phyloP scores from a whole-genome alignment of 257 asterid genomes.

The Coffea canephora region DNA sequence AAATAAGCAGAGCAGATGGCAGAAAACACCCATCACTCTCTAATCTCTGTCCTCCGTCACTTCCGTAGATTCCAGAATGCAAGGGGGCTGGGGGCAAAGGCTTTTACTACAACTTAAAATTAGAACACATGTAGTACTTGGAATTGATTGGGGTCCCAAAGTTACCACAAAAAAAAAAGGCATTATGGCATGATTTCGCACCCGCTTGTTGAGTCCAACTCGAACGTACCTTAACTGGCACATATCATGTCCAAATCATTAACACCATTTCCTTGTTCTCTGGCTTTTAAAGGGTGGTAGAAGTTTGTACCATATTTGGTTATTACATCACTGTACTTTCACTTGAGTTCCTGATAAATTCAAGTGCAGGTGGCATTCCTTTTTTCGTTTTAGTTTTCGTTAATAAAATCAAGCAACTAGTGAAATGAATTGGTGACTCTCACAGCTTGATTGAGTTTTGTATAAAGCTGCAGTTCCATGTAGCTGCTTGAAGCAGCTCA shows the following conservation, averaged over 20 bases:
- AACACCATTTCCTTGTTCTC: not conserved
- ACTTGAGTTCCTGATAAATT: not conserved
- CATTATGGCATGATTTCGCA: not conserved
- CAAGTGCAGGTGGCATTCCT: not conserved
- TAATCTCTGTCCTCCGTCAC: not conserved
- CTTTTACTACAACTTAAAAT: not conserved
- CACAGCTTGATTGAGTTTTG: too few species aligned
- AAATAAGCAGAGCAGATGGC: not conserved
- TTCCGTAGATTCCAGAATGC: not conserved
- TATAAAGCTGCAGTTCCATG: too few species aligned
- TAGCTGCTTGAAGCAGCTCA: too few species aligned
- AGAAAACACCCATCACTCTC: not conserved
- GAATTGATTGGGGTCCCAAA: not conserved
- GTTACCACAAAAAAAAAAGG: not conserved
- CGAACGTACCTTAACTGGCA: not conserved
- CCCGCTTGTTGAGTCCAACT: not conserved
- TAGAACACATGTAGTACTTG: not conserved
- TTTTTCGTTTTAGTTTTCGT: not conserved
- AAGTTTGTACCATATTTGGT: not conserved
- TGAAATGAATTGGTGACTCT: too few species aligned
- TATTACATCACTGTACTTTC: not conserved
- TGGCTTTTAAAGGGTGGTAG: not conserved
- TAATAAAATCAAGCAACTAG: not conserved
- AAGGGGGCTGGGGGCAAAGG: not conserved
- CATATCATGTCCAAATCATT: constrained; percentile 8